Base-by-base conservation (phyloP, 2,329 filamentous ascomycete species). In the Phaeomoniella chlamydospora region DNA sequence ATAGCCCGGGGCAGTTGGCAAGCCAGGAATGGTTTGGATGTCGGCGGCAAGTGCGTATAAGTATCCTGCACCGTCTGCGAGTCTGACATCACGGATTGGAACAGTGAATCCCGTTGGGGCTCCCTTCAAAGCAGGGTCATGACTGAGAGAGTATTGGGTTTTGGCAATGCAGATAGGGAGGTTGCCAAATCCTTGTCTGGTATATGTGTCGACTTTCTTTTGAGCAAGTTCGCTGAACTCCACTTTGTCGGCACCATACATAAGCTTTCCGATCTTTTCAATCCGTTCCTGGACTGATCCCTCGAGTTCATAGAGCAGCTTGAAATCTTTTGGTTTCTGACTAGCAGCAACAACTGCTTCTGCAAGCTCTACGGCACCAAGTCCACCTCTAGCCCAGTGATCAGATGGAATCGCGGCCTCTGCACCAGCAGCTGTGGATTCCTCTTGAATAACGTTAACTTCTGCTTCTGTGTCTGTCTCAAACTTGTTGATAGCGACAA, bases 401-500 rank as follows among this genome's bases (percentile, higher is more conserved):
- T 93, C 93, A 11, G 90, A 80, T 34, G 88, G 70, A 48, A 98
- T 83, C 36, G 90, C 90, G 53, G 94, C 87, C 55, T 92, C 84
- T 12, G 90, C 90, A 39, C 90, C 90, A 3, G 90, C 90, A 33
- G 85, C 77, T 43, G 94, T 74, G 32, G 90, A 80, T 57, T 94
- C 88, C 56, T 96, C 86, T 39, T 82, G 79, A 47, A 98, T 77
- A 42, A 90, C 80, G 26, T 80, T 74, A 41, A 94, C 80, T 57
- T 98, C 90, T 37, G 87, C 87, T 11, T 88, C 80, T 2, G 87
- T 94, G 54, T 98, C 90, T 4, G 86, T 94, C 42, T 81, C 73
- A 57, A 98, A 94, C 58, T 82, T 85, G 70, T 98, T 98, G 68
- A 98, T 90, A 36, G 88, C 90, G 11, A 98, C 88, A 12, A 98